Conservation (phyloP, 2,329 filamentous ascomycete genomes). For the Myriosclerotinia curreyana region DNA sequence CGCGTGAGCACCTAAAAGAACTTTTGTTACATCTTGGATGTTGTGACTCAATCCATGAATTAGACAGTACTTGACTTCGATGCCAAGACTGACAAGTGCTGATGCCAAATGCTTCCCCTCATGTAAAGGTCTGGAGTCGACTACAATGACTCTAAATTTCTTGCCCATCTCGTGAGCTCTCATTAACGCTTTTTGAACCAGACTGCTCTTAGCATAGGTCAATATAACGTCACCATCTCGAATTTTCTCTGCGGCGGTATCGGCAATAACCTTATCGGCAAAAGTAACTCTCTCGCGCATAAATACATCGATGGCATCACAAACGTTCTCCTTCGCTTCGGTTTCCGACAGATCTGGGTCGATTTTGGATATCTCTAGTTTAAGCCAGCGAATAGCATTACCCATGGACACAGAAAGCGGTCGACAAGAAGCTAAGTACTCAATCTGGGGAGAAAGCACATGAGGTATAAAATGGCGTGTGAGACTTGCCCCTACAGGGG, state of each 20-base stretch:
- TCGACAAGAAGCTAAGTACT: constrained; percentile 89
- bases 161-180: constrained; percentile 68
- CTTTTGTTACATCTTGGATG: constrained; percentile 58
- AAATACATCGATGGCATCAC: constrained; percentile 81
- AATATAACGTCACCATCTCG: constrained; percentile 76
- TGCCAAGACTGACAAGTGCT: constrained; percentile 61
- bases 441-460: constrained; percentile 89
- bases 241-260: constrained; percentile 72
- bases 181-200: constrained; percentile 80
- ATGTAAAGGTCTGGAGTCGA: constrained; percentile 71
- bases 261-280: constrained; percentile 81
- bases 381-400: constrained; percentile 92
- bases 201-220: constrained; percentile 80
- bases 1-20: constrained; percentile 84
- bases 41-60: constrained; percentile 74
- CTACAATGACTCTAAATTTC: constrained; percentile 77
- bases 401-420: constrained; percentile 96
- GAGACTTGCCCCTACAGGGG: constrained; percentile 78
- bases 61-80: constrained; percentile 78
- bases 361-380: constrained; percentile 85
- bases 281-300: constrained; percentile 86
- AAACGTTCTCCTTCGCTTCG: constrained; percentile 75
- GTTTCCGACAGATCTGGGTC: constrained; percentile 81
- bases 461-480: constrained; percentile 89
- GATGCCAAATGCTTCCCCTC: constrained; percentile 71